Evolutionary conservation across 1,139 yeast genomes (phyloP), one percentile per base, ranked within the genome.

Genomic region (Nakaseomyces bracarensis): DNA sequence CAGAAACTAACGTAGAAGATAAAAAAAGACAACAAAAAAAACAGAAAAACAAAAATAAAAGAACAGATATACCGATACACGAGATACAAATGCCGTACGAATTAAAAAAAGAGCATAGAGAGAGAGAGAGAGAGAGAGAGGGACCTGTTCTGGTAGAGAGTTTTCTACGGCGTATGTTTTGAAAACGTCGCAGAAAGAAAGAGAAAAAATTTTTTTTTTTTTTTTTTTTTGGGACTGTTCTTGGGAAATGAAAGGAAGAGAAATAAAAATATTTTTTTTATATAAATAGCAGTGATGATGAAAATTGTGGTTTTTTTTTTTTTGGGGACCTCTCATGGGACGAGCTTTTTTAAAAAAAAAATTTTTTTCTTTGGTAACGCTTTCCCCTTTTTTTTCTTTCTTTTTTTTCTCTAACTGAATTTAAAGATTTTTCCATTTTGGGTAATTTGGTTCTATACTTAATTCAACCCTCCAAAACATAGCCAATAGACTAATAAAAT

Each of bases 381-480:
- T 11, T 19, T 30, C 22, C 18, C 11, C 2, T 30, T 11, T 22
- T 16, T 28, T 28, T 28, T 13, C 4, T 28, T 25, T 25, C 27
- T 28, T 19, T 30, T 30, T 14, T 28, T 30, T 30, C n/a, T n/a
- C n/a, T n/a, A n/a, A n/a, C n/a, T n/a, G n/a, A n/a, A n/a, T n/a
- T 30, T 30, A 30, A 30, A 30, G 34, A 22, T 30, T 30, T 30
- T 30, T 30, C 34, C 34, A 10, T 16, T 30, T 30, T 30, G 14
- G 34, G 34, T 7, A 30, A 19, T 30, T 16, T 27, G 34, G 34
- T n/a, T n/a, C 8, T 28, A n/a, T 18, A 28, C n/a, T 13, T 26
- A 27, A 13, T 14, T 18, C 5, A 27, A 27, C 4, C n/a, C n/a
- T 11, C 31, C 31, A 10, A 28, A n/a, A 10, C 25, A 22, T 10